Conservation (phyloP, 1,284 basidiomycete species). For the Microbotryum saponariae region DNA sequence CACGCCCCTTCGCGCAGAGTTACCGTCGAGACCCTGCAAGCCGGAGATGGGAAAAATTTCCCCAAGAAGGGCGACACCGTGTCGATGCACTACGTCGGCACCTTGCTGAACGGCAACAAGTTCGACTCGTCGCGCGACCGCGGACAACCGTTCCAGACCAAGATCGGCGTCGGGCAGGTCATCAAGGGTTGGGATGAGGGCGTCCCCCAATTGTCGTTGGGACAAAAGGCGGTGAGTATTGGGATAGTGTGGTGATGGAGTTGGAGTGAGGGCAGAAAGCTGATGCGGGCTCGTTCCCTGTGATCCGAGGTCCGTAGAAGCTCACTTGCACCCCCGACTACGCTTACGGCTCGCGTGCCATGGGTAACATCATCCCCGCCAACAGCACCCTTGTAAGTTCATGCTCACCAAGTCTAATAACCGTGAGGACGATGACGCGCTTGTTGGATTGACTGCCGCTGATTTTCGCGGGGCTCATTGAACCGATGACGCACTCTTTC, state of each 20-base stretch:
- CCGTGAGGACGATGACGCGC: neutral
- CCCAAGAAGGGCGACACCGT: slow-evolving; percentile 31
- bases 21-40: slow-evolving; percentile 37
- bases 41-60: slow-evolving; percentile 41
- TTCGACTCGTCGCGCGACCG: slow-evolving; percentile 42
- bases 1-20: slow-evolving; percentile 31
- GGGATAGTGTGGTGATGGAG: neutral
- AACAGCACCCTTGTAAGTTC: slow-evolving; percentile 22
- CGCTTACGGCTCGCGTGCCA: slow-evolving; percentile 37
- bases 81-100: slow-evolving; percentile 21
- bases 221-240: slow-evolving; percentile 37
- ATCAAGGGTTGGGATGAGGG: slow-evolving; percentile 42
- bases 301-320: slow-evolving; percentile 6
- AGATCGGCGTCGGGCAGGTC: slow-evolving; percentile 41
- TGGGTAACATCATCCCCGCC: slow-evolving; percentile 40
- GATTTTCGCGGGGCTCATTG: neutral
- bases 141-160: slow-evolving; percentile 35
- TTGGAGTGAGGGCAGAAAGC: too few relatives aligned
- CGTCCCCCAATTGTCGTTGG: slow-evolving; percentile 42
- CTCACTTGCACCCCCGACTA: slow-evolving; percentile 40
- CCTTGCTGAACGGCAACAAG: slow-evolving; percentile 21
- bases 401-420: neutral
- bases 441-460: neutral
- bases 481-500: neutral
- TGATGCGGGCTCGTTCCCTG: neutral